These are phyloP conservation scores for Tinospora cordifolia DNA, from an alignment of 164 flowering plant species.

Conservation along the genomic window DNA sequence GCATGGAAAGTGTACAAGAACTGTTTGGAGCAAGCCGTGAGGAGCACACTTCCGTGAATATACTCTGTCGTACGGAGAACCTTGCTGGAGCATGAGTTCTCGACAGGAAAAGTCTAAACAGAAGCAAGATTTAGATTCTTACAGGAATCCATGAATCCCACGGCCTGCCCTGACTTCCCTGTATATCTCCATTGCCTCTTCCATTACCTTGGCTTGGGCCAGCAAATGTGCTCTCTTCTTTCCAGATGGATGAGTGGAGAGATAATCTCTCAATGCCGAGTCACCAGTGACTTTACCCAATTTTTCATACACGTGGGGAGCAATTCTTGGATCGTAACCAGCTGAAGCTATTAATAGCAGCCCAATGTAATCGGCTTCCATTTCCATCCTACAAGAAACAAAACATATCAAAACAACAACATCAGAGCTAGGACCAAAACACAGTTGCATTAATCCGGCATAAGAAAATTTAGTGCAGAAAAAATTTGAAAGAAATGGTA, in stretches of 20 bases:
- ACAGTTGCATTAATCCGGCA: neutral
- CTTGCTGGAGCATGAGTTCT: neutral
- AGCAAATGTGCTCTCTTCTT: slow-evolving; percentile 72
- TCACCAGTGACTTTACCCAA: slow-evolving; percentile 57
- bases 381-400: slow-evolving; percentile 66
- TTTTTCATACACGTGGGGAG: slow-evolving; percentile 80
- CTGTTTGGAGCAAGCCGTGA: neutral
- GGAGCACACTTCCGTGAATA: too few species aligned
- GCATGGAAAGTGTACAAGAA: neutral
- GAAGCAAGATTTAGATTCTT: neutral
- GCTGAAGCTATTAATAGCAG: slow-evolving; percentile 78
- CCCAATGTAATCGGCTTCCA: slow-evolving; percentile 96
- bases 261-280: slow-evolving; percentile 58
- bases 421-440: slow-evolving; percentile 1
- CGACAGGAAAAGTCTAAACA: neutral
- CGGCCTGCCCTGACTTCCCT: slow-evolving; percentile 54
- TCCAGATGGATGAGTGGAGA: slow-evolving; percentile 94
- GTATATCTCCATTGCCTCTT: slow-evolving; percentile 76
- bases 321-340: slow-evolving; percentile 87
- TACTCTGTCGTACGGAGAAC: neutral
- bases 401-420: neutral
- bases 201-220: slow-evolving; percentile 79
- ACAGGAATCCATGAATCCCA: slow-evolving; percentile 66
- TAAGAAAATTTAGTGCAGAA: neutral
- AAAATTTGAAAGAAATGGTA: too few species aligned